Conservation (phyloP, 495 filamentous ascomycete species). For the Talaromyces stipitatus region DNA sequence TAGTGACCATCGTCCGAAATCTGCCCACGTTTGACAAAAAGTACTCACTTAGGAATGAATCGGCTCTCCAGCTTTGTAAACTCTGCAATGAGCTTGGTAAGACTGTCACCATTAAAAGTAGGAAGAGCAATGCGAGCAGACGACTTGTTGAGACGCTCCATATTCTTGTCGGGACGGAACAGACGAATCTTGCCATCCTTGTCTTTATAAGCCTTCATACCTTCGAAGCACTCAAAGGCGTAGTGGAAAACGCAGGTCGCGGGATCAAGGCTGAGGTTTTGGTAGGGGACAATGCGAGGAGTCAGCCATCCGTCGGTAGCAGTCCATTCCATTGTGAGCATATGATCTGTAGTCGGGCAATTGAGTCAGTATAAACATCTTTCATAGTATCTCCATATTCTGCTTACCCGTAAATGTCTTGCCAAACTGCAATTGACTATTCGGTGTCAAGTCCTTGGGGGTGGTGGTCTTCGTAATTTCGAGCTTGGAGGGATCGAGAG, state of each 20-base stretch:
- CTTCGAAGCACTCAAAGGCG: slow-evolving; percentile 94
- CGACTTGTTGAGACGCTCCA: slow-evolving; percentile 86
- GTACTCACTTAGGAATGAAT: slow-evolving; percentile 70
- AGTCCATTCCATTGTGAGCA: slow-evolving; percentile 94
- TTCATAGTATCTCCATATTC: background rate
- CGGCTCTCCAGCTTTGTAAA: slow-evolving; percentile 73
- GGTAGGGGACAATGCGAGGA: slow-evolving; percentile 82
- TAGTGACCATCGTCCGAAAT: background rate
- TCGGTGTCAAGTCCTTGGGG: slow-evolving; percentile 63
- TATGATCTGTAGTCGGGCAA: slow-evolving; percentile 63
- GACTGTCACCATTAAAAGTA: slow-evolving; percentile 59
- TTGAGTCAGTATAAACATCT: background rate
- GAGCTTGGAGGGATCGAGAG: slow-evolving; percentile 71
- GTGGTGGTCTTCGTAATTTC: slow-evolving; percentile 62
- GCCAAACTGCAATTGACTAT: slow-evolving; percentile 80
- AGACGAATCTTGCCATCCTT: slow-evolving; percentile 63
- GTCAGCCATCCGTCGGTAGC: slow-evolving; percentile 70
- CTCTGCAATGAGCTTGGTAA: slow-evolving; percentile 72
- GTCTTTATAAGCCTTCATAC: slow-evolving; percentile 97
- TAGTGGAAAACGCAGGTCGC: slow-evolving; percentile 98
- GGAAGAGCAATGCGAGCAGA: slow-evolving; percentile 86
- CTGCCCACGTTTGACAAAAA: background rate
- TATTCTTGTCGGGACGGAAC: slow-evolving; percentile 96
- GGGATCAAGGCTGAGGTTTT: slow-evolving; percentile 92
- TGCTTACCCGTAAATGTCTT: slow-evolving; percentile 72